These are phyloP conservation scores for Pycnococcus provasolii DNA, from an alignment of 139 green algal genomes.

Conservation along the genomic window DNA sequence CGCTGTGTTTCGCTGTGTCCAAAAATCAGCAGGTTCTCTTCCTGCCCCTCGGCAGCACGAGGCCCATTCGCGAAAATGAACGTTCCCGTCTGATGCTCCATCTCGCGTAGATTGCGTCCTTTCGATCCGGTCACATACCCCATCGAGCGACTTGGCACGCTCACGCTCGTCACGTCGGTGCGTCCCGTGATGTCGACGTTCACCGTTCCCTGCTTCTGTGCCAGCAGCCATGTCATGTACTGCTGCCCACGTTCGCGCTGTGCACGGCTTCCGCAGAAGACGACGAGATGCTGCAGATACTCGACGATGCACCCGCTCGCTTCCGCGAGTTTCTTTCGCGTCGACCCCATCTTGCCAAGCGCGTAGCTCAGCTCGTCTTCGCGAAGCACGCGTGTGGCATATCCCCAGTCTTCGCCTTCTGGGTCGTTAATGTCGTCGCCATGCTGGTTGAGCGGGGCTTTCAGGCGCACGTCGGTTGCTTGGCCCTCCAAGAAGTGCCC, in stretches of 20 bases:
- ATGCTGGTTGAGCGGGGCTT: not conserved
- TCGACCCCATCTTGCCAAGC: constrained; percentile 1
- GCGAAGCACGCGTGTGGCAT: constrained; percentile 2
- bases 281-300: not conserved
- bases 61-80: too few relatives aligned
- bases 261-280: not conserved
- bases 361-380: constrained; percentile 10
- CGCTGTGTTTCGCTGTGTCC: too few relatives aligned
- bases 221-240: not conserved
- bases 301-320: constrained; percentile 10
- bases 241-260: not conserved
- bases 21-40: too few relatives aligned
- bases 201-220: too few relatives aligned
- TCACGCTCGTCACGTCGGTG: not conserved
- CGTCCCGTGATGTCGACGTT: too few relatives aligned
- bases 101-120: too few relatives aligned
- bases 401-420: not conserved
- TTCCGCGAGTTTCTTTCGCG: constrained; percentile 14
- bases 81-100: too few relatives aligned
- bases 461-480: not conserved
- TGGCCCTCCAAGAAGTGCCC: constrained; percentile 6
- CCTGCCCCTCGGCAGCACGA: too few relatives aligned
- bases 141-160: not conserved
- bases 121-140: not conserved
- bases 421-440: constrained; percentile 1